Conservation (phyloP, 306 rosid species). For the Mimosa bimucronata region DNA sequence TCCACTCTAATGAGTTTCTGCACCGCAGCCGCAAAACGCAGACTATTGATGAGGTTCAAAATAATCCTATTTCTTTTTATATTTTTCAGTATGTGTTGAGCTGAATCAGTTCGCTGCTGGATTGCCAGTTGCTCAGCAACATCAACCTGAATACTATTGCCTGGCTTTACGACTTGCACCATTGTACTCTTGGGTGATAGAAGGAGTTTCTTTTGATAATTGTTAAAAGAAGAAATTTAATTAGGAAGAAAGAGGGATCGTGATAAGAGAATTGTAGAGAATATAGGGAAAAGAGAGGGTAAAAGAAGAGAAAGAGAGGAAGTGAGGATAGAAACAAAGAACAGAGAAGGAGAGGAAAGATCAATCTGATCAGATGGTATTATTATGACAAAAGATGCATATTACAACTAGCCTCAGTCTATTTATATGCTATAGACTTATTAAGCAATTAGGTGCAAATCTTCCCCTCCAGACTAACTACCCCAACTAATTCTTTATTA, state of each 20-base stretch:
- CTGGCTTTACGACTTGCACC: neutral
- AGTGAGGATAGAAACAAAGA: no score
- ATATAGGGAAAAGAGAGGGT: no score
- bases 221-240: neutral
- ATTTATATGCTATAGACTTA: no score
- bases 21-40: constrained; percentile 87
- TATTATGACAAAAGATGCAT: no score
- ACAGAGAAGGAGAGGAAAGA: no score
- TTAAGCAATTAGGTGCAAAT: no score
- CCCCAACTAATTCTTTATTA: no score
- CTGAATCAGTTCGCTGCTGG: constrained; percentile 1
- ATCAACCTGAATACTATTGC: neutral
- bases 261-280: no score
- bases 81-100: constrained; percentile 22
- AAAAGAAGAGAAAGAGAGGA: no score
- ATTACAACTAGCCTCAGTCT: no score
- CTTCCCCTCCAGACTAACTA: no score
- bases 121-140: neutral
- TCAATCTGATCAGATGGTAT: no score
- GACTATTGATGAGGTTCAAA: constrained; percentile 85
- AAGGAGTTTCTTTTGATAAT: neutral
- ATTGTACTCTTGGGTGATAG: neutral
- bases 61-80: constrained; percentile 32
- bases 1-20: constrained; percentile 76
- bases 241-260: neutral